Evolutionary conservation across 768 basidiomycete genomes (phyloP).

Genomic region (Boletus huronensis): DNA sequence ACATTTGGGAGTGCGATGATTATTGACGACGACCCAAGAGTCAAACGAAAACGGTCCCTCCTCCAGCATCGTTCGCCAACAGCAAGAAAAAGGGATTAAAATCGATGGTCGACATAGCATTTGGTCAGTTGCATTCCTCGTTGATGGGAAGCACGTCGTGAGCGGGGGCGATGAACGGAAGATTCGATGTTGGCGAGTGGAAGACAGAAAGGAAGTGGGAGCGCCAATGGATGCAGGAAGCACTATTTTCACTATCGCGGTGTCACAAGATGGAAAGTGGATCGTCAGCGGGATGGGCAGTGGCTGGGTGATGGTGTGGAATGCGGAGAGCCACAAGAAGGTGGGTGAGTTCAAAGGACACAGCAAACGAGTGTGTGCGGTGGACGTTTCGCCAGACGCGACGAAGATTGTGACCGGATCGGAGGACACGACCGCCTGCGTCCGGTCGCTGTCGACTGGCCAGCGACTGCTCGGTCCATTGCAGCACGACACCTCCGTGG

Average conservation of each 20-base stretch:
- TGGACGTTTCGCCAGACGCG: neutral
- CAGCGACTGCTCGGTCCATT: neutral
- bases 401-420: neutral
- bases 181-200: conserved; percentile 1
- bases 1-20: neutral
- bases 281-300: neutral
- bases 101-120: neutral
- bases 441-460: neutral
- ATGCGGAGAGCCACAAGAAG: neutral
- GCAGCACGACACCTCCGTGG: neutral
- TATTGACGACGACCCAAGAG: neutral
- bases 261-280: neutral
- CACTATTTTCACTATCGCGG: neutral
- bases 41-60: no score
- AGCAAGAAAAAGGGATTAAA: neutral
- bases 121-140: neutral
- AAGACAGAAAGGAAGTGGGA: neutral
- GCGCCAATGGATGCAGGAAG: neutral
- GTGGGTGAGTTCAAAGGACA: neutral
- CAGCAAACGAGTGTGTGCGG: neutral
- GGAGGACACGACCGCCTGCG: neutral
- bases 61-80: neutral
- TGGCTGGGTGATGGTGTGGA: neutral
- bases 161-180: neutral
- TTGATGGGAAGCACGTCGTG: neutral